These are phyloP conservation scores for Omphalotus olearius DNA, from an alignment of 1,284 basidiomycete genomes.

Conservation along the genomic window DNA sequence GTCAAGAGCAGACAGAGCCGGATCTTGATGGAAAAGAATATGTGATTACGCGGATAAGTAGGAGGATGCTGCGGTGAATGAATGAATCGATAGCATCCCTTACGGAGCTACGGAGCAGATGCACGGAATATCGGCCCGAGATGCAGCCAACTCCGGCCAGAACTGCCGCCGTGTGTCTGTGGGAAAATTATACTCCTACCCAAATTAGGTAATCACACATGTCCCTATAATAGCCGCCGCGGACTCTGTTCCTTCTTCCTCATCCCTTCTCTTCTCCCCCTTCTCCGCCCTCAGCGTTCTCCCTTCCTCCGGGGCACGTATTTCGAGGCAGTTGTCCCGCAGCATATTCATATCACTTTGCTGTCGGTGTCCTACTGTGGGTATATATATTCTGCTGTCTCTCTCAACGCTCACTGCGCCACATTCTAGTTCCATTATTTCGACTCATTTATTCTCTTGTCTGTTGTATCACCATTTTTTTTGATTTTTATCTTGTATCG, in stretches of 20 bases:
- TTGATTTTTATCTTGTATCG: constrained; percentile 20
- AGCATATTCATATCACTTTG: constrained; percentile 13
- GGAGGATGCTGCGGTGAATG: too few species aligned
- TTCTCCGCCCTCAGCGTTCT: constrained; percentile 23
- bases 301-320: constrained; percentile 11
- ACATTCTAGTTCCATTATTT: constrained; percentile 19
- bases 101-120: not conserved
- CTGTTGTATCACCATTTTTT: constrained; percentile 18
- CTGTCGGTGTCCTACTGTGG: constrained; percentile 15
- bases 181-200: too few species aligned
- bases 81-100: too few species aligned
- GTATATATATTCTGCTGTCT: constrained; percentile 16
- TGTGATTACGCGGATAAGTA: not conserved
- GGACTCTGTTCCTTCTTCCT: constrained; percentile 21
- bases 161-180: too few species aligned
- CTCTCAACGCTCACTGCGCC: constrained; percentile 18
- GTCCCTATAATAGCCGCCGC: constrained; percentile 9
- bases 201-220: not conserved
- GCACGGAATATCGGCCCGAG: constrained; percentile 25
- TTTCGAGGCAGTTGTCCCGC: constrained; percentile 17
- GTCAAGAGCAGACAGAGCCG: too few species aligned
- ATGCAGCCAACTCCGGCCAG: too few species aligned
- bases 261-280: constrained; percentile 18
- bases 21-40: constrained; percentile 28
- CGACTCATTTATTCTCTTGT: constrained; percentile 20